Evolutionary conservation across 352 stramenopile genomes (phyloP).

Genomic region (Pythium monospermum): DNA sequence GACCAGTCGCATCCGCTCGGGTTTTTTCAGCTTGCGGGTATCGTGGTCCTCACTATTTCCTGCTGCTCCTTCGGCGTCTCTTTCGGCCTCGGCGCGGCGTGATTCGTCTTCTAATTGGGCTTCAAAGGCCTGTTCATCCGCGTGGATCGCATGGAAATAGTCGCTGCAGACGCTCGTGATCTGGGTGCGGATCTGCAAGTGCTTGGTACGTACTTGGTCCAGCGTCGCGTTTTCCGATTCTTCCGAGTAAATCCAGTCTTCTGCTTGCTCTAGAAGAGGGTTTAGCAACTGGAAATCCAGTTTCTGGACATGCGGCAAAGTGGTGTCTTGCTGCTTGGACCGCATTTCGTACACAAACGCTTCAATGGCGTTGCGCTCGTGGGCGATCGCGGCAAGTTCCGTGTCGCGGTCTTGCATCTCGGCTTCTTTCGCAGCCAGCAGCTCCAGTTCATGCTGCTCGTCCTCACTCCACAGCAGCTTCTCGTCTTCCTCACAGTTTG

Average conservation of each 20-base stretch:
- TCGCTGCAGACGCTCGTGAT: constrained; percentile 42
- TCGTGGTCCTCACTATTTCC: constrained; percentile 89
- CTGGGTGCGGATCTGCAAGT: constrained; percentile 47
- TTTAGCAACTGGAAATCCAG: constrained; percentile 57
- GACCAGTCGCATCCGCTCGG: constrained; percentile 91
- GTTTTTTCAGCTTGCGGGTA: constrained; percentile 90
- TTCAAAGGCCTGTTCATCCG: constrained; percentile 61
- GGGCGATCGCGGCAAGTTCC: constrained; percentile 58
- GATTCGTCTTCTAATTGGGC: constrained; percentile 74
- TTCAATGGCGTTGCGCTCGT: constrained; percentile 89
- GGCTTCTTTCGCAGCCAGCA: constrained; percentile 47
- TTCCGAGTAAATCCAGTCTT: constrained; percentile 92
- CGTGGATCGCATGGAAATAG: constrained; percentile 68
- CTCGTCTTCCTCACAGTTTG: background rate
- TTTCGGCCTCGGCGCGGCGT: constrained; percentile 63
- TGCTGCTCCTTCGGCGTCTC: constrained; percentile 58
- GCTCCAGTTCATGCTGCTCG: constrained; percentile 23
- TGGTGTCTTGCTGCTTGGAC: constrained; percentile 59
- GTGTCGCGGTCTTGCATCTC: constrained; percentile 72
- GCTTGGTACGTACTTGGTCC: constrained; percentile 41
- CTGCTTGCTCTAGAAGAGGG: constrained; percentile 70
- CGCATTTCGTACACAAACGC: constrained; percentile 90
- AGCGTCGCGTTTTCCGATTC: constrained; percentile 74
- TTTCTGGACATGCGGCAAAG: constrained; percentile 70
- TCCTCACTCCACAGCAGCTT: constrained; percentile 23